These are phyloP conservation scores for Barnettozyma vustinii DNA, from an alignment of 805 yeast species.

Conservation along the genomic window DNA sequence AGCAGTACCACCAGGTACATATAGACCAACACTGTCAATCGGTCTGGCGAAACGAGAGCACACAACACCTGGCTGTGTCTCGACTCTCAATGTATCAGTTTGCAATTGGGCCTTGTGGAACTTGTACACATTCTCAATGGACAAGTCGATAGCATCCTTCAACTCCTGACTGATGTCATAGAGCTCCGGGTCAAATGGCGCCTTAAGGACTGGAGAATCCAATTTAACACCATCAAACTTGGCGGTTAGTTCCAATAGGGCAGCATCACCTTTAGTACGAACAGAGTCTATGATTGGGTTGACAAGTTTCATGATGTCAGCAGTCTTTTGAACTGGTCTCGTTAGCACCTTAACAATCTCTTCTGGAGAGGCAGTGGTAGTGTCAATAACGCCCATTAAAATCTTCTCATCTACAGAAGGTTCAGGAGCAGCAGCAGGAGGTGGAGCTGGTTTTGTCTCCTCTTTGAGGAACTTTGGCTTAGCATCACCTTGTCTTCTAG, in stretches of 20 bases:
- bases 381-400: conserved; percentile 36
- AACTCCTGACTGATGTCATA: conserved; percentile 72
- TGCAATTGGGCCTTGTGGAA: conserved; percentile 94
- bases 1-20: conserved; percentile 99
- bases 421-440: conserved; percentile 17
- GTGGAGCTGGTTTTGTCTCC: conserved; percentile 18
- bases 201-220: conserved; percentile 65
- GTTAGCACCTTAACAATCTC: conserved; percentile 60
- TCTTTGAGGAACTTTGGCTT: conserved; percentile 64
- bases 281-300: conserved; percentile 84
- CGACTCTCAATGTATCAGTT: conserved; percentile 67
- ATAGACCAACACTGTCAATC: conserved; percentile 89
- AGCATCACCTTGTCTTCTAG: conserved; percentile 95
- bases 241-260: conserved; percentile 81
- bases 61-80: conserved; percentile 88
- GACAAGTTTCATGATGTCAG: conserved; percentile 89
- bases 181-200: conserved; percentile 80
- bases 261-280: conserved; percentile 73
- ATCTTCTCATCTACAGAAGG: conserved; percentile 20
- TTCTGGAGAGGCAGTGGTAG: conserved; percentile 38
- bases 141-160: conserved; percentile 81
- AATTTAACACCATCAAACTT: conserved; percentile 86
- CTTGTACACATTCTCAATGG: conserved; percentile 80
- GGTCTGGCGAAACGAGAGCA: conserved; percentile 96
- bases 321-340: conserved; percentile 94